phyloP scores from a whole-genome alignment of 2,329 filamentous ascomycete genomes.

The Aureobasidium leucospermi region DNA sequence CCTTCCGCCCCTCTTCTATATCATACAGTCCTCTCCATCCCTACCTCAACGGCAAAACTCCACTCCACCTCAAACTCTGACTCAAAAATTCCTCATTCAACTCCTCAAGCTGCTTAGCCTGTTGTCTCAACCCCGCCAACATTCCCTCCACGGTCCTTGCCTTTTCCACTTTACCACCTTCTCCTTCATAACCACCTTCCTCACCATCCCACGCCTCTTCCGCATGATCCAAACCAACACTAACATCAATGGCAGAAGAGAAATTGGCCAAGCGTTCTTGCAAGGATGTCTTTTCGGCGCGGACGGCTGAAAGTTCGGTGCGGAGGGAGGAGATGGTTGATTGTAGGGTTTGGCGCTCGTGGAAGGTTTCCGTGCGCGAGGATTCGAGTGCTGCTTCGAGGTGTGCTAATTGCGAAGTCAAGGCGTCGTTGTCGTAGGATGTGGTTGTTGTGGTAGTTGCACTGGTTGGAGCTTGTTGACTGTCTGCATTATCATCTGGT shows the following conservation, averaged over 20 bases:
- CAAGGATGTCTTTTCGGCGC: not conserved
- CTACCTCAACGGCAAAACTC: not conserved
- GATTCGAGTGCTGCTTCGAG: conserved; percentile 8
- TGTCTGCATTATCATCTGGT: not conserved
- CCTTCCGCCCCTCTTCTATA: not conserved
- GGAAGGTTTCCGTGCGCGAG: conserved; percentile 2
- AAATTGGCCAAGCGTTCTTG: not conserved
- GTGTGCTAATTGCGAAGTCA: not conserved
- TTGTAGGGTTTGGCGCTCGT: not conserved
- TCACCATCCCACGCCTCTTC: not conserved
- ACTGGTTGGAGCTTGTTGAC: not conserved
- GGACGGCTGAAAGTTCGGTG: not conserved
- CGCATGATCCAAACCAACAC: no score
- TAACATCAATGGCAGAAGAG: not conserved
- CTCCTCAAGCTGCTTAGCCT: conserved; percentile 18
- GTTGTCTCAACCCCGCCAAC: conserved; percentile 16
- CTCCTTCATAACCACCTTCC: not conserved
- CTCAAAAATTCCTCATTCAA: conserved; percentile 18
- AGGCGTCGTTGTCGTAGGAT: not conserved
- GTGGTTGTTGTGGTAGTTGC: not conserved
- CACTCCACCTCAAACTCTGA: conserved; percentile 16
- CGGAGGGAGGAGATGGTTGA: not conserved
- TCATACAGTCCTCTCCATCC: no score
- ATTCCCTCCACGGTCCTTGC: conserved; percentile 16
- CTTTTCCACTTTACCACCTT: not conserved